phyloP scores from a whole-genome alignment of 2,329 filamentous ascomycete genomes.

The Ceratocystis alfenasii region DNA sequence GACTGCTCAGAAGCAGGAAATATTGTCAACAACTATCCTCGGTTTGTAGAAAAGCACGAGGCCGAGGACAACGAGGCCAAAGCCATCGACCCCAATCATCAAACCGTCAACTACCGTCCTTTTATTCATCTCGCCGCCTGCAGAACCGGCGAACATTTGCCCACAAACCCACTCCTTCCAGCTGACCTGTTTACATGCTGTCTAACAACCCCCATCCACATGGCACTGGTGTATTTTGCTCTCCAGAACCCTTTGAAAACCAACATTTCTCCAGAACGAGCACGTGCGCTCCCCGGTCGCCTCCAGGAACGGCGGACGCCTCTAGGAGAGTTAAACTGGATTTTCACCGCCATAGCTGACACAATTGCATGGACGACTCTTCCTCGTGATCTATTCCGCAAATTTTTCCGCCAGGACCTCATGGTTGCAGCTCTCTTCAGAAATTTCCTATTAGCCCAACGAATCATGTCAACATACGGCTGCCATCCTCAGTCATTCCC shows the following conservation, averaged over 20 bases:
- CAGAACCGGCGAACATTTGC: conserved; percentile 77
- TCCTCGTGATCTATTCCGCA: conserved; percentile 81
- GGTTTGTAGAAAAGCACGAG: conserved; percentile 90
- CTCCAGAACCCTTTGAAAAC: conserved; percentile 70
- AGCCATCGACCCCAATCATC: conserved; percentile 68
- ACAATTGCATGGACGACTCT: conserved; percentile 97
- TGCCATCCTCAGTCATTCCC: conserved; percentile 91
- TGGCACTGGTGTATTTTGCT: conserved; percentile 92
- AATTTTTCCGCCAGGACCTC: conserved; percentile 90
- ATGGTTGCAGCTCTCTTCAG: conserved; percentile 98
- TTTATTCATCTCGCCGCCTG: conserved; percentile 90
- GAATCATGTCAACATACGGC: conserved; percentile 92
- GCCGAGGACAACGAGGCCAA: conserved; percentile 69
- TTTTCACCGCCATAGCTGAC: conserved; percentile 96
- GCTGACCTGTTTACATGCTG: conserved; percentile 95
- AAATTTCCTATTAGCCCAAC: conserved; percentile 87
- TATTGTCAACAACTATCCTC: conserved; percentile 87
- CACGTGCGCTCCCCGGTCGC: conserved; percentile 78
- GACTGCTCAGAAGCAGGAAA: conserved; percentile 95
- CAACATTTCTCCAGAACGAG: conserved; percentile 64
- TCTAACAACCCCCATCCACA: conserved; percentile 91
- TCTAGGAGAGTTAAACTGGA: conserved; percentile 95
- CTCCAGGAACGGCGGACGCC: conserved; percentile 88
- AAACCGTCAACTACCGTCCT: conserved; percentile 56
- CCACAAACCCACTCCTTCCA: conserved; percentile 84